Percentiles rank a stretch among this genome's conserved stretches.
Conservation (phyloP, 345 rosid species). For the Camelina hispida region DNA sequence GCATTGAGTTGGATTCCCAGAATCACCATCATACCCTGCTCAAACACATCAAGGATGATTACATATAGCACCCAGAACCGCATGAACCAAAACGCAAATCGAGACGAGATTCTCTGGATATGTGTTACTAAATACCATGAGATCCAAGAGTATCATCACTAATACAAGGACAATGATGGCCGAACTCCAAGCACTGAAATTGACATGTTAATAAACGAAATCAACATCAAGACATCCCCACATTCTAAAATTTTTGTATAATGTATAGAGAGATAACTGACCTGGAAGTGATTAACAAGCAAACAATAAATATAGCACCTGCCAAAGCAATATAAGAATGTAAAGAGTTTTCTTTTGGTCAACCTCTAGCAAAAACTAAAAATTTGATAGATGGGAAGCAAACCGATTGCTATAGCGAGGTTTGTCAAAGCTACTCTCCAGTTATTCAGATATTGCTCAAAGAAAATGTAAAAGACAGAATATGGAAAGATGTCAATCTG, state of each 20-base stretch:
- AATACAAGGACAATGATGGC: conserved; percentile 77
- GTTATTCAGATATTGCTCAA: conserved; percentile 94
- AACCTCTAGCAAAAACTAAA: conserved; percentile 31
- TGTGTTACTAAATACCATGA: conserved; percentile 61
- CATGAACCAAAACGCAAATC: conserved; percentile 24
- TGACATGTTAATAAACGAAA: conserved; percentile 33
- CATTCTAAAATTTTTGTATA: conserved; percentile 19
- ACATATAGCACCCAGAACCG: conserved; percentile 18
- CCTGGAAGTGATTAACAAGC: conserved; percentile 84
- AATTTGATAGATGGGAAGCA: conserved; percentile 43
- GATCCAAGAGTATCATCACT: conserved; percentile 85
- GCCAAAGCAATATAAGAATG: conserved; percentile 41
- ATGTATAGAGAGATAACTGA: conserved; percentile 46
- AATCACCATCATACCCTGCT: conserved; percentile 93
- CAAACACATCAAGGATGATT: conserved; percentile 34
- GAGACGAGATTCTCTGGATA: conserved; percentile 11
- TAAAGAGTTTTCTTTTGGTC: conserved; percentile 18
- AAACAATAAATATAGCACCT: conserved; percentile 89
- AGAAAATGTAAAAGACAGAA: conserved; percentile 92
- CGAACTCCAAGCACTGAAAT: conserved; percentile 86
- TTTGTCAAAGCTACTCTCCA: conserved; percentile 89
- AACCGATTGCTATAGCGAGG: conserved; percentile 85
- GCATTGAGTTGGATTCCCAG: conserved; percentile 92
- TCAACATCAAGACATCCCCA: conserved; percentile 27
- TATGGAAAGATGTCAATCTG: conserved; percentile 94